A percentile compares a stretch with the other conserved stretches of the same genome.
Evolutionary conservation across 805 yeast genomes (phyloP).

Genomic region (Wickerhamomyces sydowiorum): DNA sequence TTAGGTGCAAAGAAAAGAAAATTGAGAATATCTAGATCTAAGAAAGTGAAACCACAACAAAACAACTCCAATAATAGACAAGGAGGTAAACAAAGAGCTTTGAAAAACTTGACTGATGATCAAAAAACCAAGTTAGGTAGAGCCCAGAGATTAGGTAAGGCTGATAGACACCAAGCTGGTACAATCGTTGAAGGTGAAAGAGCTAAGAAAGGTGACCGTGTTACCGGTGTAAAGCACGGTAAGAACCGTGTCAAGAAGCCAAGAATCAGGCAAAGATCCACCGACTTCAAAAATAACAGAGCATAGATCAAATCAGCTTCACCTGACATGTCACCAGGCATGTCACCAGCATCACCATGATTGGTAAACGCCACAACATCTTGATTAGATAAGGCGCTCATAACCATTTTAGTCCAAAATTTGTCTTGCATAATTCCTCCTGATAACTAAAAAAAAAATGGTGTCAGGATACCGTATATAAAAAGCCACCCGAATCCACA

Average conservation of each 20-base stretch:
- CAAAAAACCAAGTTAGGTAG: conserved; percentile 79
- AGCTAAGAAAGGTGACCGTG: conserved; percentile 61
- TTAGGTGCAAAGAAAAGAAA: conserved; percentile 45
- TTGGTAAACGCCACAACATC: neutral
- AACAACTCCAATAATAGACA: conserved; percentile 5
- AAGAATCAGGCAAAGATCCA: conserved; percentile 39
- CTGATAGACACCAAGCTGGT: conserved; percentile 71
- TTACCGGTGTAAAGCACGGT: conserved; percentile 57
- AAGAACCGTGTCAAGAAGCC: conserved; percentile 42
- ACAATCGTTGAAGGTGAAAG: conserved; percentile 66
- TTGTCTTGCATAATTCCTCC: no score
- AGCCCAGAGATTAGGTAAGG: conserved; percentile 72
- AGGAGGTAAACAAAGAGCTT: conserved; percentile 19
- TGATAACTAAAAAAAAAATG: neutral
- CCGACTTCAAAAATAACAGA: conserved; percentile 31
- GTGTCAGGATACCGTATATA: neutral
- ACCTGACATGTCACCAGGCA: neutral
- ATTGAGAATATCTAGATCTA: conserved; percentile 73
- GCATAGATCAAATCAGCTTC: neutral
- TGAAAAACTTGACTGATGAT: conserved; percentile 43
- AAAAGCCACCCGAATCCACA: neutral
- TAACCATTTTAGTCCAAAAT: neutral
- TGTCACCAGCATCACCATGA: neutral
- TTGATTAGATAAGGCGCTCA: neutral
- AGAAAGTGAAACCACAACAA: conserved; percentile 23